Percentiles rank a stretch among this genome's conserved stretches.
Evolutionary conservation across 108 stramenopile genomes (phyloP).

Genomic region (Pinguiococcus pyrenoidosus): DNA sequence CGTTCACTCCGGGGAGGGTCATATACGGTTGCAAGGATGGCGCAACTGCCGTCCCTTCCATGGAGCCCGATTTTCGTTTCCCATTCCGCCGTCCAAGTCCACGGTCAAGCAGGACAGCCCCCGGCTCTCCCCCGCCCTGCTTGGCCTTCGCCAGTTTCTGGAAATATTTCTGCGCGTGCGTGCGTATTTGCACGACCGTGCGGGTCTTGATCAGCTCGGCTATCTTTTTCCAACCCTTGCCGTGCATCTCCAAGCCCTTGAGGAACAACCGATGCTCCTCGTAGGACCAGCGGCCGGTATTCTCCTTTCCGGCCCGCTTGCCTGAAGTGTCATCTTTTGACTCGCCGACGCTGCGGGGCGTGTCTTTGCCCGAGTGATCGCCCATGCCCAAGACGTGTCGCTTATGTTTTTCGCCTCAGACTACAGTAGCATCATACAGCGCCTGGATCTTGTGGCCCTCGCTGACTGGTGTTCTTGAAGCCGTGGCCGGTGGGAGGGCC

Average conservation of each 20-base stretch:
- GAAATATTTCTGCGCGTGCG: constrained; percentile 75
- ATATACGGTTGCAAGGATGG: constrained; percentile 20
- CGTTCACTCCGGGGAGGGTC: constrained; percentile 10
- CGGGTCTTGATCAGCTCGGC: constrained; percentile 48
- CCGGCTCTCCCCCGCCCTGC: constrained; percentile 20
- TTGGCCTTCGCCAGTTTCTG: constrained; percentile 44
- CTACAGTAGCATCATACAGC: no score
- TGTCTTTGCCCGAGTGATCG: no score
- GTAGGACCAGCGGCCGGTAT: constrained; percentile 78
- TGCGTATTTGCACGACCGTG: constrained; percentile 60
- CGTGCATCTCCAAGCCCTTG: constrained; percentile 61
- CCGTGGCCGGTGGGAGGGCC: no score
- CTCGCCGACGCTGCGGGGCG: no score
- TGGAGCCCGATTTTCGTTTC: neutral
- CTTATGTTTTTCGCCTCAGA: no score
- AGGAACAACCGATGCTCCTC: constrained; percentile 77
- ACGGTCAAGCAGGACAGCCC: no score
- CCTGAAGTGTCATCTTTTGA: no score
- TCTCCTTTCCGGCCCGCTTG: no score
- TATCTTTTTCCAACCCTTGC: constrained; percentile 81
- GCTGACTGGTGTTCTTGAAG: no score
- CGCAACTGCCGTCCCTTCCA: constrained; percentile 10
- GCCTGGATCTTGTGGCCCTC: no score
- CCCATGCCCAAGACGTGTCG: no score
- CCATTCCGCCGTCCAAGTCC: constrained; percentile 4